Conservation (phyloP, 192 early-diverging fungal genomes). For the Umbelopsis isabellina region DNA sequence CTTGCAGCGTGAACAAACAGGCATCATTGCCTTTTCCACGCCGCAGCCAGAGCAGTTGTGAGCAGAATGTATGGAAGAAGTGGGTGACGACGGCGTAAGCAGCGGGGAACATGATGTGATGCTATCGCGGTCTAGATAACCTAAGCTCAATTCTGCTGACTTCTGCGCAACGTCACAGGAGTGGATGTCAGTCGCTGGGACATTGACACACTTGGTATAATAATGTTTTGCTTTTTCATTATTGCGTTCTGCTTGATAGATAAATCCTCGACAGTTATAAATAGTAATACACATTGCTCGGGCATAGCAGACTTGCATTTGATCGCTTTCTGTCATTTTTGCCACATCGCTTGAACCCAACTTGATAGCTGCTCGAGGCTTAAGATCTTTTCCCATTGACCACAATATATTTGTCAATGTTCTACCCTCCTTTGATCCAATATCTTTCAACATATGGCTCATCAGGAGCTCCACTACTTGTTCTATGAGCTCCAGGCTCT, state of each 20-base stretch:
- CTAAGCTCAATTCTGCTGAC: neutral
- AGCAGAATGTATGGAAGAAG: slow-evolving; percentile 15
- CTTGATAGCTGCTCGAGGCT: slow-evolving; percentile 4
- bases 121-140: slow-evolving; percentile 1
- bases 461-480: neutral
- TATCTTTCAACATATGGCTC: slow-evolving; percentile 3
- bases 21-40: slow-evolving; percentile 38
- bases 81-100: neutral
- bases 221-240: slow-evolving; percentile 26
- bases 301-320: slow-evolving; percentile 20
- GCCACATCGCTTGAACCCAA: neutral
- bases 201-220: slow-evolving; percentile 35
- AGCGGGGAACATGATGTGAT: neutral
- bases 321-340: neutral
- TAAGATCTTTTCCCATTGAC: neutral
- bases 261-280: slow-evolving; percentile 32
- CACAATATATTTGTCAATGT: neutral
- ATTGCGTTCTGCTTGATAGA: slow-evolving; percentile 25
- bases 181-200: slow-evolving; percentile 20
- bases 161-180: neutral
- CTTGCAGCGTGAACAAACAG: slow-evolving; percentile 38
- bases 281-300: slow-evolving; percentile 34
- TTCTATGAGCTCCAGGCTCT: slow-evolving; percentile 8
- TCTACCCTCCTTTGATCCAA: neutral
- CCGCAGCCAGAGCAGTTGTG: slow-evolving; percentile 30